Evolutionary conservation across 2,329 filamentous ascomycete species (phyloP).

Genomic region (Byssothecium circinans): DNA sequence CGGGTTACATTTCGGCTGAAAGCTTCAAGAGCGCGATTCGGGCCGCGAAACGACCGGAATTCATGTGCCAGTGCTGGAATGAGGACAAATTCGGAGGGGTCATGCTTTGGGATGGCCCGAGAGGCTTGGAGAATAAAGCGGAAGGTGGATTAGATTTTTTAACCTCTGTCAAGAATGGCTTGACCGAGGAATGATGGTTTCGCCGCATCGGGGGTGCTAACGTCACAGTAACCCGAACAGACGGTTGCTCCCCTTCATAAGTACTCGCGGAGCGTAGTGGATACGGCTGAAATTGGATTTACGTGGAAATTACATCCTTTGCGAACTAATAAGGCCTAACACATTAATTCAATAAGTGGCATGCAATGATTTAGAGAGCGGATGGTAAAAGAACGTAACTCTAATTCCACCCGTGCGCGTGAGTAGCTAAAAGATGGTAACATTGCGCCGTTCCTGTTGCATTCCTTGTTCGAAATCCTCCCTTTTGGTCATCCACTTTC

Average conservation of each 20-base stretch:
- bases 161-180: not conserved
- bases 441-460: not conserved
- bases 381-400: no score
- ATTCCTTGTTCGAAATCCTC: constrained; percentile 1
- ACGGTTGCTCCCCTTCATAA: no score
- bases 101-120: constrained; percentile 1
- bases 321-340: no score
- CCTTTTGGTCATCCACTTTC: no score
- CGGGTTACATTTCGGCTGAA: not conserved
- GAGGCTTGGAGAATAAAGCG: not conserved
- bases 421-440: no score
- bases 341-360: no score
- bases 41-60: not conserved
- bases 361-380: no score
- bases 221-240: no score
- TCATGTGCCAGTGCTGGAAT: constrained; percentile 3
- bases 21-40: not conserved
- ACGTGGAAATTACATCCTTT: no score
- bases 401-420: no score
- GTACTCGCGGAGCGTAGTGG: no score
- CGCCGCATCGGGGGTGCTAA: not conserved
- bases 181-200: not conserved
- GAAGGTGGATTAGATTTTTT: not conserved
- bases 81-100: constrained; percentile 2
- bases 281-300: no score